A percentile compares a stretch with the other conserved stretches of the same genome.
phyloP scores from a whole-genome alignment of 306 rosid genomes.

The Quillaja saponaria region DNA sequence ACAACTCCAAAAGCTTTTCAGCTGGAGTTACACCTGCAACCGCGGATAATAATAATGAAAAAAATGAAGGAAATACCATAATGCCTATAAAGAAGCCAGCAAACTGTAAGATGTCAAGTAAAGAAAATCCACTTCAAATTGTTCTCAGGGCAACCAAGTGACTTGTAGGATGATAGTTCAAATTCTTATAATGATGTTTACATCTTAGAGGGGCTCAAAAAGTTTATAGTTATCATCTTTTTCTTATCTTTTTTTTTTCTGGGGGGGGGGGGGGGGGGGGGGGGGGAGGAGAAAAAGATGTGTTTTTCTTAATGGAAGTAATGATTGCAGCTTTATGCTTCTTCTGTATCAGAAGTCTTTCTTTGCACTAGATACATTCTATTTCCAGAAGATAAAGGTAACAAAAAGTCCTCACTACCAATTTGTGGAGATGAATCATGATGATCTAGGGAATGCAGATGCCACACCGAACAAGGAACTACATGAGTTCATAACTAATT shows the following conservation, averaged over 20 bases:
- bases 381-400: neutral
- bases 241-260: neutral
- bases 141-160: neutral
- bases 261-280: too few species aligned
- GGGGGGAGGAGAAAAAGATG: neutral
- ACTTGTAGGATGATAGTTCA: neutral
- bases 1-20: slow-evolving; percentile 82
- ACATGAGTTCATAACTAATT: slow-evolving; percentile 19
- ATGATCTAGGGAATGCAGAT: slow-evolving; percentile 4
- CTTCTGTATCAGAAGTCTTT: too few species aligned
- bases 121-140: slow-evolving; percentile 9
- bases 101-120: neutral
- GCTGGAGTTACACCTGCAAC: slow-evolving; percentile 86
- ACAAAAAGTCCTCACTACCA: neutral
- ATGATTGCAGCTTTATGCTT: too few species aligned
- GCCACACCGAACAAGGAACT: neutral
- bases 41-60: slow-evolving; percentile 7
- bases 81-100: slow-evolving; percentile 1
- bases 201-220: too few species aligned
- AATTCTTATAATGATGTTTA: neutral
- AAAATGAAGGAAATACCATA: neutral
- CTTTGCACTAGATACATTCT: slow-evolving; percentile 5
- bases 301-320: too few species aligned
- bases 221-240: neutral
- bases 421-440: slow-evolving; percentile 8